These are phyloP conservation scores for Mortierella sp. DNA, from an alignment of 371 early-diverging fungal species.

Conservation along the genomic window DNA sequence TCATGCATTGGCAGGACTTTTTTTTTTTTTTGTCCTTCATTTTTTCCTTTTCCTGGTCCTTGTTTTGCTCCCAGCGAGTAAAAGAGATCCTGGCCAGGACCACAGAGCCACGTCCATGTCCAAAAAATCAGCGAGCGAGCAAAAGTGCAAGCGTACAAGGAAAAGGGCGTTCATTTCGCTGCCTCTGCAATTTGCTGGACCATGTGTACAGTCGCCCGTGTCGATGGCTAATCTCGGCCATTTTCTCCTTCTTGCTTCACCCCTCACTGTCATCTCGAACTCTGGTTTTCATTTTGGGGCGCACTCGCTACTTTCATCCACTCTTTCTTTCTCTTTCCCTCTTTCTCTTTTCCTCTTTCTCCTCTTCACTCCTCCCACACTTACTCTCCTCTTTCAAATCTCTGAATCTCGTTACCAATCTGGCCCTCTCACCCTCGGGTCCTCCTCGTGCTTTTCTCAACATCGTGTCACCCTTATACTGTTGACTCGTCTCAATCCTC, in stretches of 20 bases:
- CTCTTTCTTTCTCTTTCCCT: constrained; percentile 4
- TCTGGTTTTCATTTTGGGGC: not conserved
- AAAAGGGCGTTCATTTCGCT: no score
- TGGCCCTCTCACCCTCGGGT: no score
- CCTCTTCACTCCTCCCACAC: not conserved
- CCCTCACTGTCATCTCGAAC: not conserved
- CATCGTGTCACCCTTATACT: no score
- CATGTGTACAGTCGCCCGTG: not conserved
- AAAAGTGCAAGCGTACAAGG: no score
- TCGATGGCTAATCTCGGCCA: no score
- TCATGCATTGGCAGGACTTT: not conserved
- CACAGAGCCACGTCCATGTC: not conserved
- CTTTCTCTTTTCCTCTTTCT: not conserved
- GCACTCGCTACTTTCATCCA: not conserved
- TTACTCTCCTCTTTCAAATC: not conserved
- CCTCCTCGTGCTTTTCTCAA: no score
- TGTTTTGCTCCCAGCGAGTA: not conserved
- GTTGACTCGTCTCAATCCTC: no score
- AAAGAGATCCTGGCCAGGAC: constrained; percentile 1
- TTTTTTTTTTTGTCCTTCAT: not conserved
- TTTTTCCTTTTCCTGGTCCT: not conserved
- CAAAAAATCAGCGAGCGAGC: not conserved
- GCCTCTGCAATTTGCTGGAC: not conserved
- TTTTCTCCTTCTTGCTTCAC: not conserved
- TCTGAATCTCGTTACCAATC: no score